Conservation (phyloP, 768 basidiomycete genomes). For the Termitomyces sp. region DNA sequence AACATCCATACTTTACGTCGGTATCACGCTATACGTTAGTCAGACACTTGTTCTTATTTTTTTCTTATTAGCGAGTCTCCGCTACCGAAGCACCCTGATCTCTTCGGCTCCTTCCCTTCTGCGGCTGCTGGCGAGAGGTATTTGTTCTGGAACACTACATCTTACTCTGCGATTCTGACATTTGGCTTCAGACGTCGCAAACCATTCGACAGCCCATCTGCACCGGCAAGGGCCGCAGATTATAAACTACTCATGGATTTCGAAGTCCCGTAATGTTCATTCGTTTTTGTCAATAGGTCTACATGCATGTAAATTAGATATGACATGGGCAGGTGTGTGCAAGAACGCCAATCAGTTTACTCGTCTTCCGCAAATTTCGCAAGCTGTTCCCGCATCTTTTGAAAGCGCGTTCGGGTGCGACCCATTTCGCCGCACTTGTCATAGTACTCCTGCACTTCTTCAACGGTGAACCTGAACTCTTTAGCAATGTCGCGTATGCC, state of each 20-base stretch:
- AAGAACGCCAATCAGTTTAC: not conserved
- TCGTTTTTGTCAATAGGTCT: not conserved
- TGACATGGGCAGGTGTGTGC: not conserved
- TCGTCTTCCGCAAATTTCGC: constrained; percentile 27
- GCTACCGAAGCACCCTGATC: constrained; percentile 89
- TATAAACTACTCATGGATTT: constrained; percentile 63
- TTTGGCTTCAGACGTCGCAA: constrained; percentile 55
- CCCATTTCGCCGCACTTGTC: constrained; percentile 69
- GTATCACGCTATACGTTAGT: constrained; percentile 12
- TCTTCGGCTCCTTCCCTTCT: constrained; percentile 95
- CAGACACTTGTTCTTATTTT: not conserved
- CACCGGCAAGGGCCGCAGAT: constrained; percentile 67
- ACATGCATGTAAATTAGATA: not conserved
- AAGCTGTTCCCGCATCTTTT: constrained; percentile 54
- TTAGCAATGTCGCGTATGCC: constrained; percentile 59
- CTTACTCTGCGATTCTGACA: constrained; percentile 3
- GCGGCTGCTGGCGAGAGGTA: constrained; percentile 95
- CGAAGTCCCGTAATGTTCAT: constrained; percentile 32
- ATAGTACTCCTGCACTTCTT: constrained; percentile 76
- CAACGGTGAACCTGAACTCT: constrained; percentile 64
- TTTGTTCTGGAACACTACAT: constrained; percentile 18
- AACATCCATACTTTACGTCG: constrained; percentile 89
- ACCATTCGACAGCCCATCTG: constrained; percentile 74
- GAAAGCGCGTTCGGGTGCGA: constrained; percentile 58
- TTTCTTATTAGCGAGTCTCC: constrained; percentile 70